Evolutionary conservation across 768 basidiomycete species (phyloP).

Genomic region (Galerina sulciceps): DNA sequence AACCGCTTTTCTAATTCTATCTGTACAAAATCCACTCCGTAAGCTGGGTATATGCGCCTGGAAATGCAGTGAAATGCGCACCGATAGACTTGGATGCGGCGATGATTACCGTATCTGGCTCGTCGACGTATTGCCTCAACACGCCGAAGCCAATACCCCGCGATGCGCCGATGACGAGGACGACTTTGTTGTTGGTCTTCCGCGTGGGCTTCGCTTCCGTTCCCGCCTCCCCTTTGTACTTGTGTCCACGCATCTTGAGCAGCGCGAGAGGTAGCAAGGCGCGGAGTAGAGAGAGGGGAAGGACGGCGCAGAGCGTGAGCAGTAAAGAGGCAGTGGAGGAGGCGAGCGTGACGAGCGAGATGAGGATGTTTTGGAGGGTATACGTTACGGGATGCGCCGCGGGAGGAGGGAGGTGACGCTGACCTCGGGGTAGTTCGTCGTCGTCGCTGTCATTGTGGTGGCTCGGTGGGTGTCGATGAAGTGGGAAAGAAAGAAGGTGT

Average conservation of each 20-base stretch:
- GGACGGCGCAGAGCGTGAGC: constrained; percentile 23
- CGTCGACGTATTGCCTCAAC: constrained; percentile 29
- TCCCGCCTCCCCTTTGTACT: no score
- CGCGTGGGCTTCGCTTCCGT: neutral
- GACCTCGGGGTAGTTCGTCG: neutral
- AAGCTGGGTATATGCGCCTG: neutral
- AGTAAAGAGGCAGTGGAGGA: constrained; percentile 18
- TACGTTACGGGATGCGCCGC: constrained; percentile 24
- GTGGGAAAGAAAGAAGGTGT: neutral
- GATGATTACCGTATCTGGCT: constrained; percentile 29
- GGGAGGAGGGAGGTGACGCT: constrained; percentile 3
- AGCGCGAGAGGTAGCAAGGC: constrained; percentile 8
- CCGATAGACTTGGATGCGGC: constrained; percentile 29
- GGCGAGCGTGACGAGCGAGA: constrained; percentile 23
- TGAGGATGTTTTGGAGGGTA: constrained; percentile 31
- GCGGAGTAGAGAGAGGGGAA: constrained; percentile 23
- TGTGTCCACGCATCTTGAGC: neutral
- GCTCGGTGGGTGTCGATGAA: neutral
- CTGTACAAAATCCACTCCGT: neutral
- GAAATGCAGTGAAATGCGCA: constrained; percentile 8
- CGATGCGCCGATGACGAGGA: constrained; percentile 32
- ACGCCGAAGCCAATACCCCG: constrained; percentile 32
- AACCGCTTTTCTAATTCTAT: constrained; percentile 20
- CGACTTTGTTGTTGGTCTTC: constrained; percentile 21
- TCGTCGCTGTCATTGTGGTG: neutral